A percentile compares a stretch with the other conserved stretches of the same genome.
Conservation (phyloP, 1,139 yeast species). For the Sugiyamaella paludigena region DNA sequence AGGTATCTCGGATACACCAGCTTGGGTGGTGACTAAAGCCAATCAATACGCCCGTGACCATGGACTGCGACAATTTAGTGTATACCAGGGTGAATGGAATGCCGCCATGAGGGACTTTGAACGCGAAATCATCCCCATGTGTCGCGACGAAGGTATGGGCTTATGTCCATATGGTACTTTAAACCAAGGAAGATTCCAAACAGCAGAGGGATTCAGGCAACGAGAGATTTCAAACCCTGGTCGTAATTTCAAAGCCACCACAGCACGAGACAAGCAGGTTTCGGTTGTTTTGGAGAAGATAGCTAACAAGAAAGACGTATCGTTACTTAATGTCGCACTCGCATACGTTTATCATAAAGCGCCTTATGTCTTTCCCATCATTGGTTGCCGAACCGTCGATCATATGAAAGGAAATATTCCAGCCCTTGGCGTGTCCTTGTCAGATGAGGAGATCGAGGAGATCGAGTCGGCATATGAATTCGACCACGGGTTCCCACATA, state of each 20-base stretch:
- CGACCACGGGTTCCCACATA: constrained; percentile 19
- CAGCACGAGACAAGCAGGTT: constrained; percentile 16
- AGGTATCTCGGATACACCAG: constrained; percentile 30
- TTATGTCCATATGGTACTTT: constrained; percentile 28
- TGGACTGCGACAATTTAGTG: constrained; percentile 27
- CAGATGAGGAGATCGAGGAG: constrained; percentile 18
- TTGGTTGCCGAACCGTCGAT: constrained; percentile 24
- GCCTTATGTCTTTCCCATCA: constrained; percentile 26
- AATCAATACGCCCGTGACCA: constrained; percentile 27
- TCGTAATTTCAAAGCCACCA: neutral
- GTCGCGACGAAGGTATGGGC: constrained; percentile 26
- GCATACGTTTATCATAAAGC: constrained; percentile 29
- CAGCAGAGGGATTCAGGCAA: constrained; percentile 20
- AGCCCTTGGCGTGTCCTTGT: constrained; percentile 17
- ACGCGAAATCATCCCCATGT: constrained; percentile 31
- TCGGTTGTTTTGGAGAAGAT: constrained; percentile 23
- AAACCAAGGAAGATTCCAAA: constrained; percentile 27
- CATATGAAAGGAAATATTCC: constrained; percentile 22
- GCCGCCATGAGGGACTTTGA: constrained; percentile 27
- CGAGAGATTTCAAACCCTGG: constrained; percentile 11
- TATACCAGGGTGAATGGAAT: constrained; percentile 31
- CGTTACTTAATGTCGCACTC: constrained; percentile 26
- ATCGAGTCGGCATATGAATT: constrained; percentile 15
- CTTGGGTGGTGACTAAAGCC: constrained; percentile 31
- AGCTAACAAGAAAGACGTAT: constrained; percentile 22